These are phyloP conservation scores for Echria macrotheca DNA, from an alignment of 495 filamentous ascomycete species.

Conservation along the genomic window DNA sequence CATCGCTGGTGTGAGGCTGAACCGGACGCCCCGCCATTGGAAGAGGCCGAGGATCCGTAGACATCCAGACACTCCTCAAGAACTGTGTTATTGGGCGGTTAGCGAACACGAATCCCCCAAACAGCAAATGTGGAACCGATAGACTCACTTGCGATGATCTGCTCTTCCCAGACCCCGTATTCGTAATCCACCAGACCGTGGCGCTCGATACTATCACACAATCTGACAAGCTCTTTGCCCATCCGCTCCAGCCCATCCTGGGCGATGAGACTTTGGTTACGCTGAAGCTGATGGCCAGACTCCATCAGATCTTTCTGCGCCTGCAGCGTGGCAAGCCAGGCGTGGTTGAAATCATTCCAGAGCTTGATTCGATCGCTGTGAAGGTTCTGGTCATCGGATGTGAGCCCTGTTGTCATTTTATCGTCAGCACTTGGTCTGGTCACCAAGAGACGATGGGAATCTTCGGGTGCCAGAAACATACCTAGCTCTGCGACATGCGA, in stretches of 20 bases:
- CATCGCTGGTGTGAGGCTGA: constrained; percentile 1
- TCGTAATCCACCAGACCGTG: constrained; percentile 95
- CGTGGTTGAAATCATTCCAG: constrained; percentile 93
- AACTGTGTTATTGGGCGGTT: constrained; percentile 38
- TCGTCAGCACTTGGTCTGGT: too few species aligned
- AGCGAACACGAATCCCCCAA: neutral
- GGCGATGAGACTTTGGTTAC: constrained; percentile 60
- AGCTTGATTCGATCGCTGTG: constrained; percentile 69
- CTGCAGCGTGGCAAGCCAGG: constrained; percentile 84
- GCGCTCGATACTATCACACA: constrained; percentile 81
- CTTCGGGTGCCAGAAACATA: constrained; percentile 41
- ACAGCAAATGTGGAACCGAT: neutral
- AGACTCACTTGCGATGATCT: constrained; percentile 78
- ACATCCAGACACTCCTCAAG: constrained; percentile 63
- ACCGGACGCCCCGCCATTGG: constrained; percentile 4
- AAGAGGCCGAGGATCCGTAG: constrained; percentile 37
- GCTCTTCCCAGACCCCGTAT: constrained; percentile 93
- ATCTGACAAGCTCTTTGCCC: constrained; percentile 70
- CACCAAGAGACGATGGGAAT: constrained; percentile 4
- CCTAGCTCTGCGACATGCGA: constrained; percentile 76
- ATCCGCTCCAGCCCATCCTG: constrained; percentile 68
- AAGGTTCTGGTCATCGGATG: constrained; percentile 64
- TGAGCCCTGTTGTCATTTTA: constrained; percentile 42
- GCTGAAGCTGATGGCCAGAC: constrained; percentile 52
- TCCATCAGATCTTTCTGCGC: constrained; percentile 77